Conservation (phyloP, 2,329 filamentous ascomycete genomes). For the Xylaria sp. region DNA sequence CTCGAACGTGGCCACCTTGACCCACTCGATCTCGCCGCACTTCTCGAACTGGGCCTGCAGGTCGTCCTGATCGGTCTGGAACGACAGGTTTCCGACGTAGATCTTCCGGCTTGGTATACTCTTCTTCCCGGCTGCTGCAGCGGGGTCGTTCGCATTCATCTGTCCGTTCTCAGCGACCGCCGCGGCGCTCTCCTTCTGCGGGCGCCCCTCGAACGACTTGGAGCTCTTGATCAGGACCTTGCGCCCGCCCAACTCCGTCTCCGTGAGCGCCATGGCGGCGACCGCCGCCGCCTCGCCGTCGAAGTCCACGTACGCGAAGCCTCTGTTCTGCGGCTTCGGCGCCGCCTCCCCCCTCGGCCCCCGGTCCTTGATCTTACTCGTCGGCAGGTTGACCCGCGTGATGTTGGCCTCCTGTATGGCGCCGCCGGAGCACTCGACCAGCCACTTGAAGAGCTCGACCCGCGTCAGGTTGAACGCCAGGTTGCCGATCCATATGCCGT, state of each 20-base stretch:
- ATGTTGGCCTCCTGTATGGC: slow-evolving; percentile 70
- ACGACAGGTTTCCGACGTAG: slow-evolving; percentile 89
- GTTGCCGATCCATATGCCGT: slow-evolving; percentile 96
- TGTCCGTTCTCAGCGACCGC: slow-evolving; percentile 32
- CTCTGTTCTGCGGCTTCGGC: slow-evolving; percentile 70
- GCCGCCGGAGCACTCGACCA: slow-evolving; percentile 72
- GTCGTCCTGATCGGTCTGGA: slow-evolving; percentile 79
- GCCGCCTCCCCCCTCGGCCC: slow-evolving; percentile 21
- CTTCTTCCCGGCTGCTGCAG: slow-evolving; percentile 40
- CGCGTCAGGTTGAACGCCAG: slow-evolving; percentile 81
- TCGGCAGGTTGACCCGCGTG: slow-evolving; percentile 82
- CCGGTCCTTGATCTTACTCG: slow-evolving; percentile 46
- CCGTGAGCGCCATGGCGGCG: slow-evolving; percentile 82
- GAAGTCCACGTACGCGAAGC: slow-evolving; percentile 97
- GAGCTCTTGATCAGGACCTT: slow-evolving; percentile 91
- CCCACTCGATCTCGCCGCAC: slow-evolving; percentile 80
- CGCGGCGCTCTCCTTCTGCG: slow-evolving; percentile 59
- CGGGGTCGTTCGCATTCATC: slow-evolving; percentile 22
- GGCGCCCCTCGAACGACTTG: slow-evolving; percentile 87
- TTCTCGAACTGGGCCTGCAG: slow-evolving; percentile 79
- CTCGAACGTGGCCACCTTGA: slow-evolving; percentile 93
- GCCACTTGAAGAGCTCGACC: slow-evolving; percentile 74
- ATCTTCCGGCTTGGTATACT: slow-evolving; percentile 75
- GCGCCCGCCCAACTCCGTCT: slow-evolving; percentile 75
- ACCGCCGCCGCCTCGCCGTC: slow-evolving; percentile 68